These are phyloP conservation scores for Solanum acaule DNA, from an alignment of 257 asterid genomes.

Conservation along the genomic window DNA sequence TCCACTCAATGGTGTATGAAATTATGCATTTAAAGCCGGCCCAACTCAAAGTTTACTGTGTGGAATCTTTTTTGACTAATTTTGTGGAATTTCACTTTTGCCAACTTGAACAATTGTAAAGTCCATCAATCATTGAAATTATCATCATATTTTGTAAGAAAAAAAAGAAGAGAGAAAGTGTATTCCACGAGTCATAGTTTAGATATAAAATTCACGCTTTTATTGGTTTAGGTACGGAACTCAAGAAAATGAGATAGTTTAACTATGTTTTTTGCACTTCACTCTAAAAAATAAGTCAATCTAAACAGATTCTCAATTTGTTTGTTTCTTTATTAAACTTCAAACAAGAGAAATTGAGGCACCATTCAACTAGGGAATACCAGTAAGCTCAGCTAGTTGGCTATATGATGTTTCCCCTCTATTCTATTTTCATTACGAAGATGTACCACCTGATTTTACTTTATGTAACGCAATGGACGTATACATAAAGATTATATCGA, in stretches of 20 bases:
- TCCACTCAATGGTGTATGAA: not conserved
- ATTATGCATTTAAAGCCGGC: not conserved
- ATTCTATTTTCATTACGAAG: not conserved
- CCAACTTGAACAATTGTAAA: not conserved
- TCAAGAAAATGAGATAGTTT: too few species aligned
- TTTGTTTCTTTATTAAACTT: not conserved
- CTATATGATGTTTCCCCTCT: not conserved
- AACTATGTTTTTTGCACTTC: not conserved
- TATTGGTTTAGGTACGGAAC: not conserved
- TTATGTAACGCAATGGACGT: not conserved
- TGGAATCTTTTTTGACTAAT: not conserved
- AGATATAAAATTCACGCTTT: too few species aligned
- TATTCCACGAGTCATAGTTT: accelerated
- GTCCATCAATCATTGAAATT: not conserved
- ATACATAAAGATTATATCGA: not conserved
- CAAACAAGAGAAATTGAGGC: not conserved
- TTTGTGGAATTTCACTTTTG: not conserved
- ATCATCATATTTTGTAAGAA: not conserved
- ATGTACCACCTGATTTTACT: not conserved
- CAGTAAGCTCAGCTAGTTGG: not conserved
- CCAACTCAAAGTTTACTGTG: not conserved
- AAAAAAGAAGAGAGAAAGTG: not conserved
- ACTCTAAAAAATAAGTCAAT: not conserved
- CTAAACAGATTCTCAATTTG: not conserved
- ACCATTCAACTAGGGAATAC: not conserved